Evolutionary conservation across 2,329 filamentous ascomycete genomes (phyloP), one percentile per base, ranked within the genome.

Genomic region (Hymenoscyphus salicellus): DNA sequence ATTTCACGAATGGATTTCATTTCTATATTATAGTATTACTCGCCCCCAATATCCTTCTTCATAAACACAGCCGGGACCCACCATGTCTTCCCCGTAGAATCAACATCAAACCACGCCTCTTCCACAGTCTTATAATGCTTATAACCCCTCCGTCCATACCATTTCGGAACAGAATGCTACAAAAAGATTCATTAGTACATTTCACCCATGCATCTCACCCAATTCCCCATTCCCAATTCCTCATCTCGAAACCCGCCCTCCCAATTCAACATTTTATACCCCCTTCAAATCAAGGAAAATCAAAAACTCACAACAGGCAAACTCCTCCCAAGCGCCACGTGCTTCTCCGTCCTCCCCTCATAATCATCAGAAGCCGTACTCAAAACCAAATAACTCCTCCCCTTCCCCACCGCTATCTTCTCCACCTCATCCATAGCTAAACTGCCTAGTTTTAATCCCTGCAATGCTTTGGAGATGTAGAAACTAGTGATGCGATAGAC

Each of bases 131-230:
- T 69, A 32, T 66, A 70, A n/a, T 66, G 49, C 20, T 59, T 33
- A 66, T 73, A 74, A 2, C 72, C 72, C 17, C 72, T 66, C 46
- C 72, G 66, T 20, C 38, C 65, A 63, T 74, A 73, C 72, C 72
- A 74, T 52, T 71, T 64, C 11, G 69, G 58, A 38, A 66, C 66
- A 5, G 64, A 64, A 32, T 70, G 28, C 69, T 71, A 26, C 8
- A n/a, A 38, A 36, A 17, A 30, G 11, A 56, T 20, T 59, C 55
- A 52, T 58, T 56, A 52, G 46, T 8, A 49, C n/a, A n/a, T 49
- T 20, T 49, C n/a, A n/a, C n/a, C n/a, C n/a, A n/a, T n/a, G n/a
- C n/a, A n/a, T n/a, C n/a, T n/a, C n/a, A n/a, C 20, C 20, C 10
- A 3, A 49, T 11, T n/a, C 16, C 17, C 41, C 43, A 20, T 30